Conservation (phyloP, 441 rosid species). For the Euphorbia celastroides region DNA sequence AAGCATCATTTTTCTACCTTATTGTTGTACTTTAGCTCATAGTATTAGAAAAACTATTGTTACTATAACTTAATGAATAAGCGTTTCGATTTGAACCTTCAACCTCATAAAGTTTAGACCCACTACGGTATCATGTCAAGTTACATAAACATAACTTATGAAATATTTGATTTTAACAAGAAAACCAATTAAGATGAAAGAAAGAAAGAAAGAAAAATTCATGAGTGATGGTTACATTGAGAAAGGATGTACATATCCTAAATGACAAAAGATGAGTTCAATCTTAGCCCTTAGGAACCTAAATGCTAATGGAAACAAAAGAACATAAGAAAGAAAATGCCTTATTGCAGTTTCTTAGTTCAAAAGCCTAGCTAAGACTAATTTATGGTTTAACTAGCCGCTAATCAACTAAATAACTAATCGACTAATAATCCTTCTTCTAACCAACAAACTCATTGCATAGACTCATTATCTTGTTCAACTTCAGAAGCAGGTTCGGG, state of each 20-base stretch:
- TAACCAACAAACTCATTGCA: conserved; percentile 29
- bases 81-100: neutral
- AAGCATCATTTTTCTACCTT: no score
- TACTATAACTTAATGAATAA: neutral
- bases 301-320: conserved; percentile 7
- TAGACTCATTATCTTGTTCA: conserved; percentile 74
- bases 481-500: conserved; percentile 87
- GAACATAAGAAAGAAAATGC: conserved; percentile 7
- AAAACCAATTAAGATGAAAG: no score
- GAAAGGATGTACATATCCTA: conserved; percentile 22
- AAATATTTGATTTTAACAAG: neutral
- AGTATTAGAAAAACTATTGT: no score
- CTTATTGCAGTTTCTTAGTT: conserved; percentile 28
- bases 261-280: conserved; percentile 18
- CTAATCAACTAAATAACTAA: neutral
- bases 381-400: neutral
- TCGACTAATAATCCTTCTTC: neutral
- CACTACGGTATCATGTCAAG: neutral
- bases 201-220: neutral
- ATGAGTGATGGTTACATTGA: conserved; percentile 16
- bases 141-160: neutral
- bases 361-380: conserved; percentile 17
- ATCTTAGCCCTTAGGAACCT: conserved; percentile 8
- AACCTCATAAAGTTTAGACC: neutral
- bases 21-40: no score